Evolutionary conservation across 805 yeast genomes (phyloP).

Genomic region (Hanseniaspora clermontiae): DNA sequence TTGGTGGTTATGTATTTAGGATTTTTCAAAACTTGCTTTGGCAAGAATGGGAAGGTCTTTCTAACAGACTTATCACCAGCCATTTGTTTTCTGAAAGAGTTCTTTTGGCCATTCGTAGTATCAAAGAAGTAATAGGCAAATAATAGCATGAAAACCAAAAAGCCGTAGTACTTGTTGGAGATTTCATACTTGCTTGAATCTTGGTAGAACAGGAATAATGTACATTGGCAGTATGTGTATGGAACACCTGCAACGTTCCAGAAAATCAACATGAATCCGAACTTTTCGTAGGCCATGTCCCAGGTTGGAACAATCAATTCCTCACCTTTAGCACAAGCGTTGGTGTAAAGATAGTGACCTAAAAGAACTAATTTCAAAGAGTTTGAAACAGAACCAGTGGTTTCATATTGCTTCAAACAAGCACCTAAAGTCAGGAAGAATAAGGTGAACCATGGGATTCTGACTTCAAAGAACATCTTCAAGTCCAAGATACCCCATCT

Average conservation of each 20-base stretch:
- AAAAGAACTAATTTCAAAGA: constrained; percentile 61
- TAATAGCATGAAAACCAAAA: constrained; percentile 45
- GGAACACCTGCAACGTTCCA: constrained; percentile 99
- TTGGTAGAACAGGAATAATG: constrained; percentile 70
- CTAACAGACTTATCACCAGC: constrained; percentile 68
- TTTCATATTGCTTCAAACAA: constrained; percentile 65
- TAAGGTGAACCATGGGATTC: constrained; percentile 91
- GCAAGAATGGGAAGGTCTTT: constrained; percentile 87
- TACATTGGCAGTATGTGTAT: constrained; percentile 90
- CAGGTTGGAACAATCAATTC: constrained; percentile 94
- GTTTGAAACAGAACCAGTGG: constrained; percentile 64
- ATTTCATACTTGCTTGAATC: constrained; percentile 72
- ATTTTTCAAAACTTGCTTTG: constrained; percentile 65
- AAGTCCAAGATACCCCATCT: constrained; percentile 83
- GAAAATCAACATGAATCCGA: constrained; percentile 96
- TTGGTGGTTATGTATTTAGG: constrained; percentile 78
- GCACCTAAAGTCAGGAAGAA: constrained; percentile 65
- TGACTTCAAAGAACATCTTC: constrained; percentile 94
- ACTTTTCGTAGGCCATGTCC: constrained; percentile 99
- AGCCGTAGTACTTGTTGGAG: constrained; percentile 47
- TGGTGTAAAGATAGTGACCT: constrained; percentile 91
- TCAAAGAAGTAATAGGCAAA: constrained; percentile 85
- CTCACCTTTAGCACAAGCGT: constrained; percentile 96
- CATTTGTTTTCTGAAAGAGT: constrained; percentile 70
- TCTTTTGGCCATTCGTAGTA: constrained; percentile 90